These are phyloP conservation scores for Phaffia australis DNA, from an alignment of 768 basidiomycete species.

Conservation along the genomic window DNA sequence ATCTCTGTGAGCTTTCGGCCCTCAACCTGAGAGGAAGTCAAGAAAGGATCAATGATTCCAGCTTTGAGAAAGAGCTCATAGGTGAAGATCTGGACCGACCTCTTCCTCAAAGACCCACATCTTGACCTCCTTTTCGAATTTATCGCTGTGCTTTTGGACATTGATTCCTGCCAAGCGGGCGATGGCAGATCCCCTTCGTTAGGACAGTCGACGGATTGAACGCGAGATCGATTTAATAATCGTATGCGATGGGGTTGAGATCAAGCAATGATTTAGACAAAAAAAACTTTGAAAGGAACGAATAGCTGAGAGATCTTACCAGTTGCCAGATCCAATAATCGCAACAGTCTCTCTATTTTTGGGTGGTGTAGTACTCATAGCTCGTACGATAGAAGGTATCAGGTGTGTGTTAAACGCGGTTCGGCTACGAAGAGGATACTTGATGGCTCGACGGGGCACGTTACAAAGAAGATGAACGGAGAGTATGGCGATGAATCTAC, in stretches of 20 bases:
- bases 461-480: not conserved
- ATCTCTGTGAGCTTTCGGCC: slow-evolving; percentile 40
- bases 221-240: too few species aligned
- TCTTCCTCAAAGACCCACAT: slow-evolving; percentile 45
- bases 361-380: not conserved
- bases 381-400: not conserved
- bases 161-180: slow-evolving; percentile 34
- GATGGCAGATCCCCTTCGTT: slow-evolving; percentile 19
- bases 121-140: slow-evolving; percentile 40
- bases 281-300: not conserved
- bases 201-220: not conserved
- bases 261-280: not conserved
- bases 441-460: not conserved
- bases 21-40: slow-evolving; percentile 30
- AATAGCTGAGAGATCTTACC: not conserved
- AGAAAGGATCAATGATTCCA: not conserved
- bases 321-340: slow-evolving; percentile 8
- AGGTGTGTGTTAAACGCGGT: not conserved
- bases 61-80: not conserved
- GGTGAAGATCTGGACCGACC: slow-evolving; percentile 28
- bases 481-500: not conserved
- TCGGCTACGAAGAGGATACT: not conserved
- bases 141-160: slow-evolving; percentile 34
- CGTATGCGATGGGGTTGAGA: not conserved
- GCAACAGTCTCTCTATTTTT: not conserved